phyloP scores from a whole-genome alignment of 2,329 filamentous ascomycete genomes.

The Fusarium liriodendri region DNA sequence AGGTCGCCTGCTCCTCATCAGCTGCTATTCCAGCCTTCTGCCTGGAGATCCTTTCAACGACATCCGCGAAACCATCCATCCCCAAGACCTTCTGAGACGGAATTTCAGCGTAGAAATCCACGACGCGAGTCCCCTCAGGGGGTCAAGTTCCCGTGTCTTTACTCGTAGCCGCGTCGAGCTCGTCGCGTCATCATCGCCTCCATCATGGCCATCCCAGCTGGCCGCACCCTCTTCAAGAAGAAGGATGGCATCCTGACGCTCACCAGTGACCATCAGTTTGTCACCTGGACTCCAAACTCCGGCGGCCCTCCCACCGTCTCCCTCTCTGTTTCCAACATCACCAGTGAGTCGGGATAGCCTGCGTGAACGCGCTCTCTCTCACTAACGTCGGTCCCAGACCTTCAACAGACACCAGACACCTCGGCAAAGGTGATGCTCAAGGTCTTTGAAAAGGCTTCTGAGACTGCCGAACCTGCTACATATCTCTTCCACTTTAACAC shows the following conservation, averaged over 20 bases:
- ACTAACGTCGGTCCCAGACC: constrained; percentile 65
- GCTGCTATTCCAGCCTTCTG: not conserved
- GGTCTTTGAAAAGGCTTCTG: constrained; percentile 79
- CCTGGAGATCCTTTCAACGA: not conserved
- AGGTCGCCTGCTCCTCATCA: not conserved
- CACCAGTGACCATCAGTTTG: constrained; percentile 75
- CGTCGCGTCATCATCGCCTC: not conserved
- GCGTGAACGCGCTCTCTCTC: not conserved
- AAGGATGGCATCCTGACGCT: constrained; percentile 88
- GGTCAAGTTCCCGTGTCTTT: not conserved
- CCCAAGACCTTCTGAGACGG: not conserved
- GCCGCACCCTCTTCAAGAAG: constrained; percentile 89
- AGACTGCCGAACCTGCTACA: constrained; percentile 69
- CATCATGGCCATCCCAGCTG: constrained; percentile 69
- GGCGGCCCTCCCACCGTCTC: constrained; percentile 74
- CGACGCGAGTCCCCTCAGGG: not conserved
- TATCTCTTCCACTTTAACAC: constrained; percentile 94
- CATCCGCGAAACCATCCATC: constrained; percentile 10
- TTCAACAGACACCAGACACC: constrained; percentile 94
- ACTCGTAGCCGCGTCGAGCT: not conserved
- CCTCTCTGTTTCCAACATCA: constrained; percentile 80
- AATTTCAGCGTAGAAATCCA: not conserved
- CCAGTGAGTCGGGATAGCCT: constrained; percentile 68
- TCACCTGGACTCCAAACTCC: constrained; percentile 83
- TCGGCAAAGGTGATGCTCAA: constrained; percentile 93